These are phyloP conservation scores for Solanum aculeatissimum DNA, from an alignment of 305 asterid genomes.

Conservation along the genomic window DNA sequence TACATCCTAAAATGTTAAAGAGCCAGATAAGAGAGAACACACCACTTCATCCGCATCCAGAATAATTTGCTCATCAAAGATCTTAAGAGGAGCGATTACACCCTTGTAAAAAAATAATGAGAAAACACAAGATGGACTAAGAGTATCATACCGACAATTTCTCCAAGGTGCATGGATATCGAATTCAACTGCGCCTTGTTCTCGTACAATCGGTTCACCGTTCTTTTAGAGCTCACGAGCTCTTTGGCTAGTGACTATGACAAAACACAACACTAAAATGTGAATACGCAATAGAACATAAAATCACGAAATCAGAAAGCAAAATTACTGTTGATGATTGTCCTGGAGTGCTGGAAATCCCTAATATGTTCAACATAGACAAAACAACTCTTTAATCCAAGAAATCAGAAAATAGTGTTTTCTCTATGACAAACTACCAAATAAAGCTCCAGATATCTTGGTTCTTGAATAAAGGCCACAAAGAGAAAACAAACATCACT, in stretches of 20 bases:
- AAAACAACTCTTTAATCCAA: not conserved
- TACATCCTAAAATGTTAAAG: not conserved
- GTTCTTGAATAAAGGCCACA: not conserved
- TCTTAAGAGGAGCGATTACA: not conserved
- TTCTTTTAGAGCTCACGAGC: conserved; percentile 58
- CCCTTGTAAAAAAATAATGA: not conserved
- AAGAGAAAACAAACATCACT: not conserved
- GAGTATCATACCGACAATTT: conserved; percentile 55
- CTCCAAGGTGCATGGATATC: conserved; percentile 85
- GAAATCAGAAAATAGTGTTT: not conserved
- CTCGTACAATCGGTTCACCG: conserved; percentile 72
- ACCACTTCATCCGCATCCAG: not conserved
- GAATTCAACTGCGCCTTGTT: conserved; percentile 86
- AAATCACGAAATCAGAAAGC: not conserved
- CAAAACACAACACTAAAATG: not conserved
- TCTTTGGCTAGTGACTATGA: conserved; percentile 74
- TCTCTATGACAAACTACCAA: not conserved
- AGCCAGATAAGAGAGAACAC: not conserved
- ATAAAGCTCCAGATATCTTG: not conserved
- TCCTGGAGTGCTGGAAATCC: not conserved
- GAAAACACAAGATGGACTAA: not conserved
- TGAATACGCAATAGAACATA: not conserved
- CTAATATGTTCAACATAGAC: not conserved
- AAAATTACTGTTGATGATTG: not conserved
- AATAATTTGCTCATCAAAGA: not conserved